Percentiles rank a stretch among this genome's conserved stretches.
phyloP scores from a whole-genome alignment of 1,284 basidiomycete species.

The Ustilago loliicola region DNA sequence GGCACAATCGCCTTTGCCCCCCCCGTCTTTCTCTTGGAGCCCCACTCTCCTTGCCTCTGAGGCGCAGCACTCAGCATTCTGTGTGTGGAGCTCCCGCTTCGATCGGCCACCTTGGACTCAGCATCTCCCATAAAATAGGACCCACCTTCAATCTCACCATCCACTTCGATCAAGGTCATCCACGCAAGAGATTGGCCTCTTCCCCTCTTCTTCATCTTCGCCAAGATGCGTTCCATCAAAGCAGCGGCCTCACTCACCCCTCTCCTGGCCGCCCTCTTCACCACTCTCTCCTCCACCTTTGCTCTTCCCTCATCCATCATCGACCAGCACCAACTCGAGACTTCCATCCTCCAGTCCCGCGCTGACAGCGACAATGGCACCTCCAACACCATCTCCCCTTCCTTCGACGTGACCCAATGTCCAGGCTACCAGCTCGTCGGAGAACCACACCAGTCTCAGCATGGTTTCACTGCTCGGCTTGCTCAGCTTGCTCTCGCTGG shows the following conservation, averaged over 20 bases:
- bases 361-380: conserved; percentile 11
- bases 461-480: conserved; percentile 76
- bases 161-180: background rate
- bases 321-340: conserved; percentile 28
- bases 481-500: conserved; percentile 76
- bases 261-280: conserved; percentile 25
- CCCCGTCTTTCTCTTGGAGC: conserved; percentile 8
- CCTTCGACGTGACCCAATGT: conserved; percentile 44
- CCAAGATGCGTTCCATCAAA: conserved; percentile 37
- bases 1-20: background rate
- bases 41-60: background rate
- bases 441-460: conserved; percentile 17
- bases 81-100: background rate
- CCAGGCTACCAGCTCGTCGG: conserved; percentile 56
- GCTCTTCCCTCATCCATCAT: conserved; percentile 34
- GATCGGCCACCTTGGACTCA: background rate
- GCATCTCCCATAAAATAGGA: background rate
- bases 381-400: conserved; percentile 28
- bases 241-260: no score
- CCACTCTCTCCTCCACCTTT: conserved; percentile 18
- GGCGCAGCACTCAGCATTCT: background rate
- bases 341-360: conserved; percentile 29
- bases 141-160: background rate
- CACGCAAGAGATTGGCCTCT: conserved; percentile 9
- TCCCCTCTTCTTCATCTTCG: no score